These are phyloP conservation scores for Teratosphaeria gauchensis DNA, from an alignment of 2,329 filamentous ascomycete genomes.

Conservation along the genomic window DNA sequence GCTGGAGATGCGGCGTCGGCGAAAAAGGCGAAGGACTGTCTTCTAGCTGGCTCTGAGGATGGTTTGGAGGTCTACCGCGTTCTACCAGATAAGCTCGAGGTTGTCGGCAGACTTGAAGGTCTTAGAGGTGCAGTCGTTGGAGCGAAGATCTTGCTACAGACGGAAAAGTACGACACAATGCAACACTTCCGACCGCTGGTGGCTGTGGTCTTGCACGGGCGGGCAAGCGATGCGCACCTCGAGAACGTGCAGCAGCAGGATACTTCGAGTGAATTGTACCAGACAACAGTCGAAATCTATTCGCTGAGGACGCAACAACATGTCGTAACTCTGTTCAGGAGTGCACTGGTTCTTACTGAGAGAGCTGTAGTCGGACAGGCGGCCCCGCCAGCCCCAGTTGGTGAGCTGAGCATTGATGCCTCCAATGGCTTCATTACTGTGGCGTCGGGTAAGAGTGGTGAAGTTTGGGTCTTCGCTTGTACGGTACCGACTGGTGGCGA, in stretches of 20 bases:
- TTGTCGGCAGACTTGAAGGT: conserved; percentile 61
- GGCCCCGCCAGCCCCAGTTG: conserved; percentile 43
- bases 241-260: conserved; percentile 9
- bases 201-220: conserved; percentile 71
- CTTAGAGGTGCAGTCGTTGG: conserved; percentile 69
- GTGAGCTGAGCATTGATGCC: conserved; percentile 63
- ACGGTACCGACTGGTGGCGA: conserved; percentile 18
- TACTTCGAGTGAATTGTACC: conserved; percentile 45
- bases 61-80: conserved; percentile 67
- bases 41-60: conserved; percentile 71
- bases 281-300: conserved; percentile 82
- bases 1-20: conserved; percentile 37
- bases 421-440: conserved; percentile 63
- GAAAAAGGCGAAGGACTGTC: conserved; percentile 48
- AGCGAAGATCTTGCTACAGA: conserved; percentile 74
- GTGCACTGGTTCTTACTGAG: conserved; percentile 43
- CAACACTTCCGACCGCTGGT: conserved; percentile 58
- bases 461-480: conserved; percentile 63
- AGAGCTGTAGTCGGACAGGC: conserved; percentile 16
- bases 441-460: conserved; percentile 73
- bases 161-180: conserved; percentile 39
- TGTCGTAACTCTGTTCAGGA: conserved; percentile 64
- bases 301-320: conserved; percentile 67
- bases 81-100: conserved; percentile 60
- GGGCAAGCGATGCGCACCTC: conserved; percentile 44